Conservation (phyloP, 106 monocot genomes). For the Platanthera guangdongensis region DNA sequence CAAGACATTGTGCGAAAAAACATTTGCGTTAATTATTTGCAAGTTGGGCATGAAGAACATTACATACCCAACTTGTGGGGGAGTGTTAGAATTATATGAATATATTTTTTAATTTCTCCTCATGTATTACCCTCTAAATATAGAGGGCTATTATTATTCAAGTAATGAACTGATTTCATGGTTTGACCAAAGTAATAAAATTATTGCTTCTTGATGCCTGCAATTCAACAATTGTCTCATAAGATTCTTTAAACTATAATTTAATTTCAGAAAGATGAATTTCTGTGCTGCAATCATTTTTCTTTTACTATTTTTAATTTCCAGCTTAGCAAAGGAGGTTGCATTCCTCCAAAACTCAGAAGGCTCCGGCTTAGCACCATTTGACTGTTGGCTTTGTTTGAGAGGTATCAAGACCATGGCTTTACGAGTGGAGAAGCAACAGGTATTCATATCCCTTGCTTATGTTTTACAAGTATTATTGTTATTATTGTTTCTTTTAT, state of each 20-base stretch:
- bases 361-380: slow-evolving; percentile 94
- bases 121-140: too few relatives aligned
- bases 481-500: neutral
- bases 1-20: neutral
- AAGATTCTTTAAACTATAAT: neutral
- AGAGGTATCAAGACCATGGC: slow-evolving; percentile 93
- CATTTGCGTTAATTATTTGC: neutral
- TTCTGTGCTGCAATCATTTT: neutral
- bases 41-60: neutral
- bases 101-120: too few relatives aligned
- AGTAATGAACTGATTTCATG: too few relatives aligned
- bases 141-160: too few relatives aligned
- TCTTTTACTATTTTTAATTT: neutral
- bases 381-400: slow-evolving; percentile 97
- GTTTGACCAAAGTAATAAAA: too few relatives aligned
- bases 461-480: neutral
- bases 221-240: neutral
- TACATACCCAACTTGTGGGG: neutral
- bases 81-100: neutral
- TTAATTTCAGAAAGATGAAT: neutral
- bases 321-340: slow-evolving; percentile 77
- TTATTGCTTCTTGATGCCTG: too few relatives aligned
- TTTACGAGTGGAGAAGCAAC: slow-evolving; percentile 91
- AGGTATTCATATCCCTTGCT: slow-evolving; percentile 31
- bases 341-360: slow-evolving; percentile 97